Conservation (phyloP, 352 stramenopile species). For the Phytophthora aleatoria region DNA sequence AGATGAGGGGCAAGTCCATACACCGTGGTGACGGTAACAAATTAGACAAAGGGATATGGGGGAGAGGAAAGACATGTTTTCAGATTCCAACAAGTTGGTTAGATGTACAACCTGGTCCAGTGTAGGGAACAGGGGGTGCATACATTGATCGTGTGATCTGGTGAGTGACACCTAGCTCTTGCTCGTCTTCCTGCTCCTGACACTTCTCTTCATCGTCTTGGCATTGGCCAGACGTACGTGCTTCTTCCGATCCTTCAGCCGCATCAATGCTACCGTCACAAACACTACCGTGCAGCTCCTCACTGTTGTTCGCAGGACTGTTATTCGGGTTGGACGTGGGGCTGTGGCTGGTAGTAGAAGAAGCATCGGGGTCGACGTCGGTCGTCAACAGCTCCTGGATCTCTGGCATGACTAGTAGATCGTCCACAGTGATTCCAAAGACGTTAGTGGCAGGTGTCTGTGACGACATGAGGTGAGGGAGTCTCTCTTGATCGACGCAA, state of each 20-base stretch:
- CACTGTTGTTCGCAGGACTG: neutral
- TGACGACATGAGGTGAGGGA: constrained; percentile 4
- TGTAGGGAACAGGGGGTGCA: constrained; percentile 5
- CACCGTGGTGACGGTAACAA: neutral
- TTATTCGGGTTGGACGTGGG: neutral
- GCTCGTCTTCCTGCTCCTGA: neutral
- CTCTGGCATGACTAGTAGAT: constrained; percentile 22
- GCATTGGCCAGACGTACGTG: neutral
- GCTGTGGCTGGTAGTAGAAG: neutral
- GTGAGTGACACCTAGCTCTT: neutral
- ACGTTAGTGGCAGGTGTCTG: neutral
- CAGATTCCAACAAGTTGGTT: neutral
- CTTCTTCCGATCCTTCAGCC: neutral
- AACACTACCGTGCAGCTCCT: neutral
- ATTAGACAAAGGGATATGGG: neutral
- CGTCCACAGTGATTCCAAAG: constrained; percentile 5
- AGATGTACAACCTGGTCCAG: constrained; percentile 1
- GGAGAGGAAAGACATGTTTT: neutral
- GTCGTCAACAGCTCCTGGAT: constrained; percentile 15
- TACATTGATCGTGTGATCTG: constrained; percentile 11
- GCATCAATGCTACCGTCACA: neutral
- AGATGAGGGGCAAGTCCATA: neutral
- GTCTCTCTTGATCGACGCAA: neutral
- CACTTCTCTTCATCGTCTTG: neutral
- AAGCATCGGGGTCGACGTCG: neutral